Evolutionary conservation across 1,284 basidiomycete genomes (phyloP).

Genomic region (Cryptococcus deneoformans): DNA sequence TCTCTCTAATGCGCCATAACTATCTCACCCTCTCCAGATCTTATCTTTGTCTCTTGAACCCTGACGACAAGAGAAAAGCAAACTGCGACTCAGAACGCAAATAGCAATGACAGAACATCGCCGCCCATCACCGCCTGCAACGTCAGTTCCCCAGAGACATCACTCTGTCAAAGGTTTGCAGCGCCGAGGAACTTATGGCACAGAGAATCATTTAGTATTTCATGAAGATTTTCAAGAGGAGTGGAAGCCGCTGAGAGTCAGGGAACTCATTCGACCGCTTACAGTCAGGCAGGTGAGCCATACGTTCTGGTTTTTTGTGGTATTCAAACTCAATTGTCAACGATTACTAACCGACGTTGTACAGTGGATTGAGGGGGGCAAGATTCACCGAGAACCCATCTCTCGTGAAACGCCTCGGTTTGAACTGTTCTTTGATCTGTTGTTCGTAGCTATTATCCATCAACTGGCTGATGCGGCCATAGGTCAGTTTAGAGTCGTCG

Average conservation of each 20-base stretch:
- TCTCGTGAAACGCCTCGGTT: slow-evolving; percentile 34
- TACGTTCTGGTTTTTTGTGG: not conserved
- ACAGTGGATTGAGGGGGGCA: not conserved
- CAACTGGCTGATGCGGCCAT: slow-evolving; percentile 47
- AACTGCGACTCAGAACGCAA: too few species aligned
- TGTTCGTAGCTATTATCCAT: slow-evolving; percentile 51
- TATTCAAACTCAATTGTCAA: not conserved
- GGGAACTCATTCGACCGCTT: slow-evolving; percentile 24
- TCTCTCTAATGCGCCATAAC: too few species aligned
- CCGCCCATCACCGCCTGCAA: too few species aligned
- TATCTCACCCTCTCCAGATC: too few species aligned
- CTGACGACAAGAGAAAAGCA: too few species aligned
- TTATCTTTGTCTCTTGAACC: too few species aligned
- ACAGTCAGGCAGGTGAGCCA: slow-evolving; percentile 30
- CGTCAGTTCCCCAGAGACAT: too few species aligned
- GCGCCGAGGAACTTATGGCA: too few species aligned
- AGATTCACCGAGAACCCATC: slow-evolving; percentile 27
- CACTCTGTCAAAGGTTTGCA: too few species aligned
- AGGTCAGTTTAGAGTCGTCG: slow-evolving; percentile 7
- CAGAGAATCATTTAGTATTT: too few species aligned
- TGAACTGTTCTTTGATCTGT: slow-evolving; percentile 51
- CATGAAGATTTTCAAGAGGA: slow-evolving; percentile 2
- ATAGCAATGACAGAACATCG: too few species aligned
- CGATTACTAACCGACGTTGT: not conserved
- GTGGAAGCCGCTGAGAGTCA: slow-evolving; percentile 9